phyloP scores from a whole-genome alignment of 176 grass and related monocot species.

The Coix lacrymajobi region DNA sequence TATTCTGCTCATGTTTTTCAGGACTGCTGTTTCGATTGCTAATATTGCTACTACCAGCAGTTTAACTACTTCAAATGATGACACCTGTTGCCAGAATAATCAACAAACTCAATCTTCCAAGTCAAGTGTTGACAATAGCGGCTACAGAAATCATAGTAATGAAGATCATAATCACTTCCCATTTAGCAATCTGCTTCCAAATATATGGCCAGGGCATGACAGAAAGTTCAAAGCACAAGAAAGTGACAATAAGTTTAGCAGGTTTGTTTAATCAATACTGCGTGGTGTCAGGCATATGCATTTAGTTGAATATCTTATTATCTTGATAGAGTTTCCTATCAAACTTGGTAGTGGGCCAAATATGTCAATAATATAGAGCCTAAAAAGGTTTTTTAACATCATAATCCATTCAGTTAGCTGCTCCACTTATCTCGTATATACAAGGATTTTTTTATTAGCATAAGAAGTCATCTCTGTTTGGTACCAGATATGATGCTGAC shows the following conservation, averaged over 20 bases:
- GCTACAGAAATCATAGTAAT: slow-evolving; percentile 15
- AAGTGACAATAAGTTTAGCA: slow-evolving; percentile 15
- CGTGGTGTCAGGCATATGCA: not conserved
- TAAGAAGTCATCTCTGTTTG: slow-evolving; percentile 9
- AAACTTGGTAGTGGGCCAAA: not conserved
- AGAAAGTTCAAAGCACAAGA: slow-evolving; percentile 37
- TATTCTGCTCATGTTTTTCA: slow-evolving; percentile 20
- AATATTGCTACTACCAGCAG: slow-evolving; percentile 35
- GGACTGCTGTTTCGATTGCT: slow-evolving; percentile 56
- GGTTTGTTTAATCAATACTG: slow-evolving; percentile 19
- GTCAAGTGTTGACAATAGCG: slow-evolving; percentile 11
- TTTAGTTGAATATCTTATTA: slow-evolving; percentile 9
- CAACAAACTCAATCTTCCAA: slow-evolving; percentile 15
- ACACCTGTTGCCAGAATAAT: slow-evolving; percentile 24
- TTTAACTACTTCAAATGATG: slow-evolving; percentile 26
- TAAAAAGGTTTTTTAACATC: not conserved
- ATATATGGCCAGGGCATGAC: slow-evolving; percentile 55
- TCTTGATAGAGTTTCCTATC: slow-evolving; percentile 6
- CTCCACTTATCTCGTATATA: not conserved
- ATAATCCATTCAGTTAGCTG: not conserved
- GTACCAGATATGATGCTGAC: slow-evolving; percentile 24
- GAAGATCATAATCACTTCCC: slow-evolving; percentile 43
- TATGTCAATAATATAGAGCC: not conserved
- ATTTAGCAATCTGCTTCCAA: slow-evolving; percentile 62
- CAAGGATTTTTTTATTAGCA: not conserved